Conservation (phyloP, 768 basidiomycete genomes). For the Kwoniella pini region DNA sequence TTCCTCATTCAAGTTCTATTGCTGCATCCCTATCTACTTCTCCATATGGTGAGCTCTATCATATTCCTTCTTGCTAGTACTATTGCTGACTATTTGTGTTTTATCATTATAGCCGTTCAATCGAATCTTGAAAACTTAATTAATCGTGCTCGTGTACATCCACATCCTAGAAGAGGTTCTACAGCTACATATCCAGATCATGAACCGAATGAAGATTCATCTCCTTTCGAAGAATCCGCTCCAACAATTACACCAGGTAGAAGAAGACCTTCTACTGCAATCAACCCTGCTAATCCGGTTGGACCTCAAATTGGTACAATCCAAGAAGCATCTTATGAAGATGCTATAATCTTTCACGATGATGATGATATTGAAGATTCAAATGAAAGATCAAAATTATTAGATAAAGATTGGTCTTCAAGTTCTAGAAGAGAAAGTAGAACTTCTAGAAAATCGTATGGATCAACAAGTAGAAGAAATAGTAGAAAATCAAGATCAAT, state of each 20-base stretch:
- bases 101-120: slow-evolving; percentile 42
- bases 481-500: neutral
- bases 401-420: slow-evolving; percentile 20
- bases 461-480: slow-evolving; percentile 12
- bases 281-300: neutral
- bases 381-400: slow-evolving; percentile 13
- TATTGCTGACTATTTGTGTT: slow-evolving; percentile 1
- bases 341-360: slow-evolving; percentile 33
- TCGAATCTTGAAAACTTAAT: slow-evolving; percentile 49
- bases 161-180: slow-evolving; percentile 32
- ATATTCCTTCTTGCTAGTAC: neutral
- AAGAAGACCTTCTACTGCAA: slow-evolving; percentile 12
- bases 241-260: slow-evolving; percentile 3
- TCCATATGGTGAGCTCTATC: slow-evolving; percentile 42
- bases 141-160: slow-evolving; percentile 39
- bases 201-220: slow-evolving; percentile 8
- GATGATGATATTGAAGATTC: slow-evolving; percentile 31
- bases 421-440: slow-evolving; percentile 5
- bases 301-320: slow-evolving; percentile 32
- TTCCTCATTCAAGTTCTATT: slow-evolving; percentile 40
- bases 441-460: slow-evolving; percentile 24
- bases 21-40: slow-evolving; percentile 44
- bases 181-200: neutral
- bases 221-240: slow-evolving; percentile 8
- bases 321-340: slow-evolving; percentile 36